Evolutionary conservation across 345 rosid genomes (phyloP).

Genomic region (Bruguiera parviflora): DNA sequence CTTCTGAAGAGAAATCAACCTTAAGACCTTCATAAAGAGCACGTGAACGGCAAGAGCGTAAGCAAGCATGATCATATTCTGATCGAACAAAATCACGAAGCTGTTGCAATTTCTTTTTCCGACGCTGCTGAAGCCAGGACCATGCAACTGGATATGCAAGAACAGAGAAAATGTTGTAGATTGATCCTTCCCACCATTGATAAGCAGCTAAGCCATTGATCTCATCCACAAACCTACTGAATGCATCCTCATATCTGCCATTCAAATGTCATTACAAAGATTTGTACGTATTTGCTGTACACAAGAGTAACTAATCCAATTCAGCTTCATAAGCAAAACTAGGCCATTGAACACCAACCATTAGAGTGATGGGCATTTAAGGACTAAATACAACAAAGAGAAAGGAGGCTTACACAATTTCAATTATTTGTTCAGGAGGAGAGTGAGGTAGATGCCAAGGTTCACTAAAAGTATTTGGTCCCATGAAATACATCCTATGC

Average conservation of each 20-base stretch:
- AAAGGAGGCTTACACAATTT: constrained; percentile 65
- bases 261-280: constrained; percentile 11
- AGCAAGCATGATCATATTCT: constrained; percentile 92
- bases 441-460: constrained; percentile 85
- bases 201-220: constrained; percentile 81
- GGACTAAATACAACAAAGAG: not conserved
- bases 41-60: constrained; percentile 94
- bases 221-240: constrained; percentile 81
- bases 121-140: constrained; percentile 84
- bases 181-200: constrained; percentile 97
- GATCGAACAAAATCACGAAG: constrained; percentile 95
- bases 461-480: constrained; percentile 80
- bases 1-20: constrained; percentile 38
- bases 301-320: not conserved
- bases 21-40: constrained; percentile 93
- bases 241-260: constrained; percentile 82
- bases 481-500: constrained; percentile 87
- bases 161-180: constrained; percentile 64
- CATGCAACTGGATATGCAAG: constrained; percentile 88
- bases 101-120: constrained; percentile 72
- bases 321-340: not conserved
- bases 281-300: not conserved
- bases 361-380: not conserved
- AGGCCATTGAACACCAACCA: not conserved
- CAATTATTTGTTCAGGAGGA: constrained; percentile 79